phyloP scores from a whole-genome alignment of 495 filamentous ascomycete species.

The Tuber indicum region DNA sequence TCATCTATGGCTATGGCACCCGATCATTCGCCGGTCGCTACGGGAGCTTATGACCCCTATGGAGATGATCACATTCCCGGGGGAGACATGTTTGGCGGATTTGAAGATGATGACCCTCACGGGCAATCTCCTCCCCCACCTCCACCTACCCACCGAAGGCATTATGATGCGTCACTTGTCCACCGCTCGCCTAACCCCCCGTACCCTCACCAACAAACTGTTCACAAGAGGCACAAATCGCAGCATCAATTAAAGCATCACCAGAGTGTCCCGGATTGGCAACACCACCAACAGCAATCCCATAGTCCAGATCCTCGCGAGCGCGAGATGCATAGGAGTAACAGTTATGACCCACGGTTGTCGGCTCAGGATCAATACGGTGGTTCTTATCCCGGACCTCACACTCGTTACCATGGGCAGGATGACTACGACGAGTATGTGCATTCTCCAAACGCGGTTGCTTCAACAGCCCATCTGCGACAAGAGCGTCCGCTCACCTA shows the following conservation, averaged over 20 bases:
- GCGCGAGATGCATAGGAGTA: constrained; percentile 4
- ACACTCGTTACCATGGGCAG: constrained; percentile 21
- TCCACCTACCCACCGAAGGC: constrained; percentile 32
- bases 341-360: constrained; percentile 13
- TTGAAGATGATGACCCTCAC: constrained; percentile 26
- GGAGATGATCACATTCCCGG: constrained; percentile 33
- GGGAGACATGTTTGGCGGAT: constrained; percentile 25
- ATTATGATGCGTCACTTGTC: constrained; percentile 23
- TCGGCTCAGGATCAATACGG: constrained; percentile 23
- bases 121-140: constrained; percentile 34
- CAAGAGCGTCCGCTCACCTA: constrained; percentile 8
- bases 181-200: constrained; percentile 31
- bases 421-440: constrained; percentile 27
- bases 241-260: constrained; percentile 33
- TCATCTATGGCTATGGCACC: constrained; percentile 28
- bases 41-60: constrained; percentile 37
- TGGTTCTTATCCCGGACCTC: constrained; percentile 31
- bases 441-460: constrained; percentile 15
- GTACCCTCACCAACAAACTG: constrained; percentile 13
- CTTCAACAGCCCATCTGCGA: constrained; percentile 27
- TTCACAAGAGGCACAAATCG: constrained; percentile 29
- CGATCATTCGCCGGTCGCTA: constrained; percentile 7
- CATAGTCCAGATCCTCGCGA: constrained; percentile 18
- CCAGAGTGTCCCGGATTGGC: constrained; percentile 41
- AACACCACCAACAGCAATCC: constrained; percentile 25